Evolutionary conservation across 805 yeast genomes (phyloP).

Genomic region (Candida loeiensis): DNA sequence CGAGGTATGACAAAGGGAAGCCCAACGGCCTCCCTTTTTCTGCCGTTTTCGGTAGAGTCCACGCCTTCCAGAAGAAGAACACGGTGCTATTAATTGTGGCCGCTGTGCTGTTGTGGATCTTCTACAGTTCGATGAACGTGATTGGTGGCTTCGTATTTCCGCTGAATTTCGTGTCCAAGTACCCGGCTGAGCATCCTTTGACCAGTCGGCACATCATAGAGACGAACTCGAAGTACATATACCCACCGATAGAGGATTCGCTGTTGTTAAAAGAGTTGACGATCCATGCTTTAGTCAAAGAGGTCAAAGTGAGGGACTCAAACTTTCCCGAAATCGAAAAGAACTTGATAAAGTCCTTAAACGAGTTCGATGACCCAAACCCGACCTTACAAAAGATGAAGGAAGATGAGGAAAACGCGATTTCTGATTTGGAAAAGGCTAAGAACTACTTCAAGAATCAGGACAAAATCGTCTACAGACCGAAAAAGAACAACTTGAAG

Average conservation of each 20-base stretch:
- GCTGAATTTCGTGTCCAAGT: conserved; percentile 9
- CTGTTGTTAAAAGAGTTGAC: conserved; percentile 56
- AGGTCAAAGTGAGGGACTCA: conserved; percentile 45
- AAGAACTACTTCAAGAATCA: conserved; percentile 60
- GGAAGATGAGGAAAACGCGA: conserved; percentile 47
- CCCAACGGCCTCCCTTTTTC: conserved; percentile 26
- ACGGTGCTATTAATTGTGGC: conserved; percentile 12
- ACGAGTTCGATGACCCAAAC: conserved; percentile 42
- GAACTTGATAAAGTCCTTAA: conserved; percentile 34
- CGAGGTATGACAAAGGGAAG: conserved; percentile 21
- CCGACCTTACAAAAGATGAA: conserved; percentile 30
- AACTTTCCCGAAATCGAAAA: conserved; percentile 36
- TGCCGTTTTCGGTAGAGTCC: conserved; percentile 22
- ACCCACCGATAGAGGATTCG: conserved; percentile 74
- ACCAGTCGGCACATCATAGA: conserved; percentile 34
- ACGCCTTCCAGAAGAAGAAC: conserved; percentile 14
- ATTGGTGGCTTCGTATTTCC: conserved; percentile 8
- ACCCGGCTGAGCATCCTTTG: conserved; percentile 33
- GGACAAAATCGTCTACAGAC: conserved; percentile 53
- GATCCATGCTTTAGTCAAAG: conserved; percentile 48
- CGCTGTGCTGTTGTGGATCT: conserved; percentile 17
- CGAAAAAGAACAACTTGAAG: conserved; percentile 22
- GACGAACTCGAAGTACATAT: conserved; percentile 53
- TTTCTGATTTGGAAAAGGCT: conserved; percentile 42
- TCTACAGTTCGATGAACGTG: conserved; percentile 21